phyloP scores from a whole-genome alignment of 257 asterid genomes.

The Scutellaria barbata region DNA sequence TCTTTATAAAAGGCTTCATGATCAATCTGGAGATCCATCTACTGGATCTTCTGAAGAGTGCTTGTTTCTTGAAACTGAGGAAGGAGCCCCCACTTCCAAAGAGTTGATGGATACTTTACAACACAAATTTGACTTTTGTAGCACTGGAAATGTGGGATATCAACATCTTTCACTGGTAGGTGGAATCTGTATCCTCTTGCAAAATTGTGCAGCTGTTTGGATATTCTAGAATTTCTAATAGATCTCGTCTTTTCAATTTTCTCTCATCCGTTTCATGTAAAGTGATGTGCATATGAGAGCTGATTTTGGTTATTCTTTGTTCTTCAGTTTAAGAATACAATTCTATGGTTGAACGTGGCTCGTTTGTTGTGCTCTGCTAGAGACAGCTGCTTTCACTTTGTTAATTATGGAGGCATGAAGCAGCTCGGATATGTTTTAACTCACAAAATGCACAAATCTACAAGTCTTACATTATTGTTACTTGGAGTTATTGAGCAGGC shows the following conservation, averaged over 20 bases:
- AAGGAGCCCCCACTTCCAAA: conserved; percentile 60
- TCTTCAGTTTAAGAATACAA: conserved; percentile 72
- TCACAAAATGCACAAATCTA: conserved; percentile 50
- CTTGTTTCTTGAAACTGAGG: conserved; percentile 57
- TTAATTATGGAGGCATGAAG: conserved; percentile 82
- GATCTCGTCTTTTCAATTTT: conserved; percentile 15
- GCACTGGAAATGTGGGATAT: conserved; percentile 53
- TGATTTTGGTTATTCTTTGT: conserved; percentile 36
- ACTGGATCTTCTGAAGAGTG: conserved; percentile 53
- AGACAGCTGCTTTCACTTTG: conserved; percentile 52
- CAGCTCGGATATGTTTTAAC: conserved; percentile 72
- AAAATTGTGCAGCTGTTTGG: conserved; percentile 27
- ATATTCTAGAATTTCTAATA: conserved; percentile 32
- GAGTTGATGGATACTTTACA: conserved; percentile 65
- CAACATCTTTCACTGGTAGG: conserved; percentile 69
- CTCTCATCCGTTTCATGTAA: conserved; percentile 15
- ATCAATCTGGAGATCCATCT: conserved; percentile 46
- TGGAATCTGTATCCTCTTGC: conserved; percentile 31
- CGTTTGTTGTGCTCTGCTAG: conserved; percentile 80
- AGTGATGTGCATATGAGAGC: conserved; percentile 4
- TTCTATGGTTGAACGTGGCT: conserved; percentile 69
- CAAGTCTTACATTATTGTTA: conserved; percentile 50
- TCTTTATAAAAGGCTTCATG: conserved; percentile 49
- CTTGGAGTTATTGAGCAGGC: conserved; percentile 83
- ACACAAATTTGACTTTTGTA: conserved; percentile 34